phyloP scores from a whole-genome alignment of 164 flowering plant species.

The Annona squamosa region DNA sequence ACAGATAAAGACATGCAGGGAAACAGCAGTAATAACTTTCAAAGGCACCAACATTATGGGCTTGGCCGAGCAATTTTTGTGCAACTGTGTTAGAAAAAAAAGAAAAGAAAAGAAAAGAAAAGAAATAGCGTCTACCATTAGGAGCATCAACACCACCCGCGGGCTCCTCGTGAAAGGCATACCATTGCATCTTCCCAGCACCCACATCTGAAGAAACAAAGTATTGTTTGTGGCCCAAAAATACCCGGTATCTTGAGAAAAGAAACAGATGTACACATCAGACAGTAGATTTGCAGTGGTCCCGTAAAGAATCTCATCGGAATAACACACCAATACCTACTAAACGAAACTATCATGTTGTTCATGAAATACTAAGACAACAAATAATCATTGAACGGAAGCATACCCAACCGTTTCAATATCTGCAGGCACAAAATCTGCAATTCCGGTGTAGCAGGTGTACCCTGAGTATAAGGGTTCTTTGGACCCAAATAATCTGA shows the following conservation, averaged over 20 bases:
- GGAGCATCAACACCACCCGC: constrained; percentile 83
- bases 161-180: constrained; percentile 81
- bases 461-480: constrained; percentile 78
- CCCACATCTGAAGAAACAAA: constrained; percentile 99
- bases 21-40: background rate
- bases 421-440: constrained; percentile 93
- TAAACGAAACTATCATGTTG: background rate
- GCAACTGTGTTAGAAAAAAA: background rate
- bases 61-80: background rate
- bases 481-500: constrained; percentile 62
- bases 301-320: background rate
- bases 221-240: constrained; percentile 94
- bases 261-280: constrained; percentile 10
- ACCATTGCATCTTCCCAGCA: constrained; percentile 99
- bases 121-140: constrained; percentile 35
- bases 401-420: constrained; percentile 87
- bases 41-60: background rate
- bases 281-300: background rate
- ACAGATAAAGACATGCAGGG: background rate
- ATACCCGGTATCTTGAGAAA: constrained; percentile 78
- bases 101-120: background rate
- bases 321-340: background rate
- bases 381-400: background rate
- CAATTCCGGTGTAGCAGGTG: constrained; percentile 95
- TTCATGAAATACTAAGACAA: background rate